phyloP scores from a whole-genome alignment of 805 yeast genomes.

The Pichia californica region DNA sequence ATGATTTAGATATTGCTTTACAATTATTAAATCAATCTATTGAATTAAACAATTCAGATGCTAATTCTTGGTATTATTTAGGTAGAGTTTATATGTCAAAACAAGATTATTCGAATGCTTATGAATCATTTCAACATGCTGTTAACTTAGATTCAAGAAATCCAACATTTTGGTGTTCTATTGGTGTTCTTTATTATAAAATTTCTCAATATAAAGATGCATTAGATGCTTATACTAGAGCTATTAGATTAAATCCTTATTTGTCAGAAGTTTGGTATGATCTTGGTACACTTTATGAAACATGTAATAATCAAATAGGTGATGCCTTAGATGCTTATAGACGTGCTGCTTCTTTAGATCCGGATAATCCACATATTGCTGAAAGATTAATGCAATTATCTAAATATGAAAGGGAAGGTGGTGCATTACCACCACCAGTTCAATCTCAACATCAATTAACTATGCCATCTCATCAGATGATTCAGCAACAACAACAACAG shows the following conservation, averaged over 20 bases:
- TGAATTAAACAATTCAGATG: slow-evolving; percentile 85
- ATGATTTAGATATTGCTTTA: slow-evolving; percentile 79
- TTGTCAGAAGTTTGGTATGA: slow-evolving; percentile 98
- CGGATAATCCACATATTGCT: slow-evolving; percentile 89
- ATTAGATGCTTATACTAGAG: slow-evolving; percentile 93
- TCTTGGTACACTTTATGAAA: slow-evolving; percentile 92
- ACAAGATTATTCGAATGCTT: slow-evolving; percentile 91
- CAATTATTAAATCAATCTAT: slow-evolving; percentile 78
- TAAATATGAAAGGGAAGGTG: slow-evolving; percentile 64
- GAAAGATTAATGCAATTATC: slow-evolving; percentile 84
- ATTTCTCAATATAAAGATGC: slow-evolving; percentile 96
- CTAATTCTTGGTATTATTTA: slow-evolving; percentile 94
- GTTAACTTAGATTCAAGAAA: slow-evolving; percentile 94
- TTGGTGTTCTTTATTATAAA: slow-evolving; percentile 94
- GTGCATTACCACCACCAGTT: slow-evolving; percentile 48
- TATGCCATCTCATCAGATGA: slow-evolving; percentile 34
- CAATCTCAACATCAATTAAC: slow-evolving; percentile 51
- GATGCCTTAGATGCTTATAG: slow-evolving; percentile 97
- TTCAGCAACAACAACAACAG: slow-evolving; percentile 31
- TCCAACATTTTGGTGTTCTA: slow-evolving; percentile 96
- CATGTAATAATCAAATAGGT: slow-evolving; percentile 90
- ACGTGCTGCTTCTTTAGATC: slow-evolving; percentile 93
- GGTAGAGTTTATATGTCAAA: slow-evolving; percentile 97
- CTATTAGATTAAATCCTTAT: slow-evolving; percentile 91
- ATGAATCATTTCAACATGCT: slow-evolving; percentile 97